Percentiles rank a stretch among this genome's conserved stretches.
These are phyloP conservation scores for Leccinum truebloodii DNA, from an alignment of 768 basidiomycete genomes.

Conservation along the genomic window DNA sequence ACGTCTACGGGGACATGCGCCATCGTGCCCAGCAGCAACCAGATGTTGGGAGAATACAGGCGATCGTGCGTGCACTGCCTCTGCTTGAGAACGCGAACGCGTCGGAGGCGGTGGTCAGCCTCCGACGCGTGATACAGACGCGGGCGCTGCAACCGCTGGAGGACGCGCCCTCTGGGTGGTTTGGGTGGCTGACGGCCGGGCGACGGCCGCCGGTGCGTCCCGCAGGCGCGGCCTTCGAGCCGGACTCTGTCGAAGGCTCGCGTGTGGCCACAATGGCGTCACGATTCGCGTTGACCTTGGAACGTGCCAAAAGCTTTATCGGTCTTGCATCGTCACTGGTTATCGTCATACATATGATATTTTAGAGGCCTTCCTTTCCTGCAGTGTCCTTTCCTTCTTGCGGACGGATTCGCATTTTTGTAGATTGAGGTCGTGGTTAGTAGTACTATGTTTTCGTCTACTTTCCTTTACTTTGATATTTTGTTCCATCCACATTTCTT, in stretches of 20 bases:
- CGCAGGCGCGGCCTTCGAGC: not conserved
- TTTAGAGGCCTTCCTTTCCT: not conserved
- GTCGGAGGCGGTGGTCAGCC: conserved; percentile 5
- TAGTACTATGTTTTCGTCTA: not conserved
- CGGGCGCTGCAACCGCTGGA: conserved; percentile 27
- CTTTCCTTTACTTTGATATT: not conserved
- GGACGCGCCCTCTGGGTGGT: conserved; percentile 19
- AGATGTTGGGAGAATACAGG: conserved; percentile 13
- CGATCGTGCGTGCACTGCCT: conserved; percentile 27
- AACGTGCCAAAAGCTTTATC: too few species aligned
- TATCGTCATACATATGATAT: not conserved
- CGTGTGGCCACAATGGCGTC: conserved; percentile 20
- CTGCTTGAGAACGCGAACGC: conserved; percentile 1
- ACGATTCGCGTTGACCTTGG: not conserved
- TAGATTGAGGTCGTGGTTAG: not conserved
- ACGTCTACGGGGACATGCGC: not conserved
- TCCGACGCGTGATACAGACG: conserved; percentile 22
- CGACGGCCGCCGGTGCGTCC: conserved; percentile 5
- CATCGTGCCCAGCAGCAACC: not conserved
- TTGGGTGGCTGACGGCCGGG: conserved; percentile 17
- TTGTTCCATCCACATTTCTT: not conserved
- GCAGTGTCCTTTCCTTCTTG: not conserved
- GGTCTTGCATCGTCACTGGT: not conserved
- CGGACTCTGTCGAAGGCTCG: conserved; percentile 17
- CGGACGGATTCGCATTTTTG: not conserved